Base-by-base conservation (phyloP, 768 basidiomycete species). In the Kwoniella sp. region DNA sequence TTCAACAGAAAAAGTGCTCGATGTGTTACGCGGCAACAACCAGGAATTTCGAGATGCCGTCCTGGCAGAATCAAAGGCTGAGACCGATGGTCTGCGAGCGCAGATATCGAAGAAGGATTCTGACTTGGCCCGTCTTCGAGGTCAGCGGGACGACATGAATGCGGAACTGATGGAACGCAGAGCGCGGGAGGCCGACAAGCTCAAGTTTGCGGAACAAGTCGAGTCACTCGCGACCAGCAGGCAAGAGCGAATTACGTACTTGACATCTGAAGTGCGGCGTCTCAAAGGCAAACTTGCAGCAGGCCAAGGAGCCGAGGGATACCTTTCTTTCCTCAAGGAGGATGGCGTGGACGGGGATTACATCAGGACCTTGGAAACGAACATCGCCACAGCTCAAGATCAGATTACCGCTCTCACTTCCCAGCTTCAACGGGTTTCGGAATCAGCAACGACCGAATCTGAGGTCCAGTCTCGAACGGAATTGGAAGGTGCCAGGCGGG, bases 221-320 rank as follows among this genome's bases (percentile, higher is more conserved):
- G 87, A 88, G 75, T 81, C 82, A 2, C 81, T 93, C 29, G 85
- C 86, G 5, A 87, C 88, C 58, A 85, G 87, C 8, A 58, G 74
- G 52, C 66, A 92, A 87, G 90, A 90, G 65, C 89, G 93, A 41
- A 87, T 97, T 50, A 76, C 78, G 13, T 85, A 87, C 29, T 77
- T 95, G 26, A 83, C 87, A 66, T 89, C 89, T 1, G 92, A 97
- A 78, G 82, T 90, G 12, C 84, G 82, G 47, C 85, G 93, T 25
- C 83, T 89, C 68, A 91, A 89, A 78, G 85, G 89, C 17, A 85
- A 86, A 30, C 82, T 94, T n/a, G 92, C 90, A 22, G 91, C 91
- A 0, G 82, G 87, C 28, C 83, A 85, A 1, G 87, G 88, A 5
- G 85, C 89, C 25, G 86, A 87, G 66, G 89, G 92, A 55, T 83